Percentiles rank a stretch among this genome's conserved stretches.
Evolutionary conservation across 176 grass and related monocot species (phyloP).

Genomic region (Lolium rigidum): DNA sequence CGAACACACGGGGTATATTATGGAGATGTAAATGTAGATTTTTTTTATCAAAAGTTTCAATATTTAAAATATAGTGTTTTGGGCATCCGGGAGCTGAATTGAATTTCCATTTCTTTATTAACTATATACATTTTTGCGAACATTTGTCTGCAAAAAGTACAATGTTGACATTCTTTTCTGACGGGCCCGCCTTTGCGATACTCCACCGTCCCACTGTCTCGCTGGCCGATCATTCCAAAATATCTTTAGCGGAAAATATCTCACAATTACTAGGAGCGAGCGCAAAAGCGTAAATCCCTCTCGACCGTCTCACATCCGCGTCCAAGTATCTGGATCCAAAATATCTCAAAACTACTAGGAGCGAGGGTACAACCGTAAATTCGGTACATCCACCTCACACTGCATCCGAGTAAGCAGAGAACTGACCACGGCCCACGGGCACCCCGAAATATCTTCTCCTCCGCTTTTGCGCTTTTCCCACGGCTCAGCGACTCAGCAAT

Average conservation of each 20-base stretch:
- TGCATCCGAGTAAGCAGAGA: neutral
- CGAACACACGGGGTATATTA: no score
- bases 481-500: conserved; percentile 21
- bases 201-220: neutral
- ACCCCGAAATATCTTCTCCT: conserved; percentile 26
- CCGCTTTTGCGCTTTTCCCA: conserved; percentile 39
- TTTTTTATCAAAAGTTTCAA: no score
- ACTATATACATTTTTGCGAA: no score
- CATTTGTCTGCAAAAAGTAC: no score
- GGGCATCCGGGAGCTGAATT: no score
- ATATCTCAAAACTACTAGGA: conserved; percentile 34
- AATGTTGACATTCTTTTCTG: no score
- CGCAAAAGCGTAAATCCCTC: conserved; percentile 17
- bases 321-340: conserved; percentile 43
- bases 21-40: no score
- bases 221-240: neutral
- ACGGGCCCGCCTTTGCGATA: no score
- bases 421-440: neutral
- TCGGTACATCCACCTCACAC: neutral
- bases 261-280: neutral
- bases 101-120: no score
- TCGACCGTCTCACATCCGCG: neutral
- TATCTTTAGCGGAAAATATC: conserved; percentile 42
- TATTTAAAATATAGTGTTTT: no score
- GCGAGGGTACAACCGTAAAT: conserved; percentile 33